Evolutionary conservation across 371 early-diverging fungal species (phyloP).

Genomic region (Syncephalastrum racemosum): DNA sequence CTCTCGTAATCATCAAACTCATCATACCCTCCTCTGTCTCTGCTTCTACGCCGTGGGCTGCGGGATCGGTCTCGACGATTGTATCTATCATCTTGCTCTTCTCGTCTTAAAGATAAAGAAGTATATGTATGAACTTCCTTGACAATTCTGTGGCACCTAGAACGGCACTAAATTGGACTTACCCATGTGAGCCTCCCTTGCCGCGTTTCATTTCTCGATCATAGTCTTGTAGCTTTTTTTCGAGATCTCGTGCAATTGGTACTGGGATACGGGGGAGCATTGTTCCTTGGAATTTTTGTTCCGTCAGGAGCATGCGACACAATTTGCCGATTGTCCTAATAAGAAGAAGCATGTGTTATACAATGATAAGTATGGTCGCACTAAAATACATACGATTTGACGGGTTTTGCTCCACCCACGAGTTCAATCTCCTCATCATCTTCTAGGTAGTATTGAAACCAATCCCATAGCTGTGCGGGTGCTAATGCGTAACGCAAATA

Average conservation of each 20-base stretch:
- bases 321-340: conserved; percentile 70
- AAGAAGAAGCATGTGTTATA: conserved; percentile 8
- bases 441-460: conserved; percentile 80
- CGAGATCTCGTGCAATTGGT: conserved; percentile 76
- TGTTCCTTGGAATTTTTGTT: conserved; percentile 73
- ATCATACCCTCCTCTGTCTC: background rate
- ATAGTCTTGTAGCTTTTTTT: conserved; percentile 61
- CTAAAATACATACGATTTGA: conserved; percentile 53
- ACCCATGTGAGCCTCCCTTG: background rate
- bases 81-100: conserved; percentile 1
- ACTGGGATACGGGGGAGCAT: conserved; percentile 86
- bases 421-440: conserved; percentile 76
- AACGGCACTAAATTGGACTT: too few species aligned
- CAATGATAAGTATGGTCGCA: background rate
- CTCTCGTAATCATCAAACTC: conserved; percentile 5
- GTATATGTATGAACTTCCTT: background rate
- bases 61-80: conserved; percentile 1
- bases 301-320: conserved; percentile 64
- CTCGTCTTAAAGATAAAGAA: background rate
- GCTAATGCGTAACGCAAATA: conserved; percentile 86
- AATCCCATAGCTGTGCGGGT: conserved; percentile 80
- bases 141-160: background rate
- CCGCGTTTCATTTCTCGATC: conserved; percentile 33
- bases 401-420: conserved; percentile 63
- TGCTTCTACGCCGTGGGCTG: background rate